Conservation (phyloP, 768 basidiomycete genomes). For the Leccinum obscurum region DNA sequence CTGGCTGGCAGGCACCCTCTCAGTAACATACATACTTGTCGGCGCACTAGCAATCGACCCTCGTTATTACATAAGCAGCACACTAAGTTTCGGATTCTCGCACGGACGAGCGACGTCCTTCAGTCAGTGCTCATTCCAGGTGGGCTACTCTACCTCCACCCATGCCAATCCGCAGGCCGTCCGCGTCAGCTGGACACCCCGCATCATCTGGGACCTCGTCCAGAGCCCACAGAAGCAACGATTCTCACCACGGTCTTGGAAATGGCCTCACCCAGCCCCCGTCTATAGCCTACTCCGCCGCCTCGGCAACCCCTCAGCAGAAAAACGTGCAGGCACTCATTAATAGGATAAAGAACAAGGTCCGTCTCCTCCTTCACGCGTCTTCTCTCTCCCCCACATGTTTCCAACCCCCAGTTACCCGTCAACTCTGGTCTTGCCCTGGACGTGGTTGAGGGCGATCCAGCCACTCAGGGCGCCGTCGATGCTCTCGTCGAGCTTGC, state of each 20-base stretch:
- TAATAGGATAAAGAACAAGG: conserved; percentile 80
- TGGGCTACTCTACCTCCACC: conserved; percentile 23
- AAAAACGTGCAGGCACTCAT: conserved; percentile 82
- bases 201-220: conserved; percentile 37
- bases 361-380: conserved; percentile 30
- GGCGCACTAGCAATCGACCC: background rate
- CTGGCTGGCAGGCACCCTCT: background rate
- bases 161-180: conserved; percentile 60
- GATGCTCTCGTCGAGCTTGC: conserved; percentile 81
- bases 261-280: conserved; percentile 35
- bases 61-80: conserved; percentile 25
- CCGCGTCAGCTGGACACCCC: conserved; percentile 52
- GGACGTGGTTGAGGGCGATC: conserved; percentile 73
- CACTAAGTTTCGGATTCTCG: conserved; percentile 16
- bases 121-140: conserved; percentile 11
- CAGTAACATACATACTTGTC: background rate
- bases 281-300: conserved; percentile 38
- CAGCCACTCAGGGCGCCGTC: conserved; percentile 72
- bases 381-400: background rate
- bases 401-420: conserved; percentile 59
- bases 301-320: conserved; percentile 64
- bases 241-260: conserved; percentile 50
- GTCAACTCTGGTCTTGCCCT: conserved; percentile 77
- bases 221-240: conserved; percentile 61
- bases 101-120: conserved; percentile 20